Evolutionary conservation across 345 rosid species (phyloP), one percentile per base, ranked within the genome.

Genomic region (Sisymbrium altissimum): DNA sequence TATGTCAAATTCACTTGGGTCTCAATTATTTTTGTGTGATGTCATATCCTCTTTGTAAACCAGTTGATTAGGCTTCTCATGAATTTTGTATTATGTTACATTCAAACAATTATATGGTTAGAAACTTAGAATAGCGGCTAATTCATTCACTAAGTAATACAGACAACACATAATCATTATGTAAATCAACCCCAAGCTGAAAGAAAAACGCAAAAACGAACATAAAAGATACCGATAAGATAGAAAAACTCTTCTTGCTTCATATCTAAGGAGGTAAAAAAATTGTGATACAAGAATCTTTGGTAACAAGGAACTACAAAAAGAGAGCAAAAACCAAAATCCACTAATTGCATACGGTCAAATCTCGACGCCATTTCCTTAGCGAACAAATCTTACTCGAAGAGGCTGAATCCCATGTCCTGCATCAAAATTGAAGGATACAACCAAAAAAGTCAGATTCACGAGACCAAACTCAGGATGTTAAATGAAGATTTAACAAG

Each of bases 321-420:
- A 53, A 6, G 29, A 14, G 8, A 46, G 45, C 38, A 45, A 33
- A 57, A 57, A 70, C 7, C 18, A 9, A 27, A 27, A 73, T 48
- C 81, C 79, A 67, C 78, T 75, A 30, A 30, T 7, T 30, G 33
- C 6, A 30, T 30, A 30, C 1, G 25, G 80, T 33, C 36, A 68
- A 71, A 14, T 43, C 57, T 39, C 56, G 6, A 23, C 71, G 61
- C 35, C 35, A 32, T 32, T 32, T 6, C 7, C 35, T 6, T 6
- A 8, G 35, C 8, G 8, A 32, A 71, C 61, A 62, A 45, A 52
- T 23, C 81, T 78, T 83, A 87, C 76, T 87, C 93, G 15, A 91
- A 87, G 56, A 91, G 87, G 52, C 97, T 84, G 93, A 91, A 86
- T 45, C 95, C 95, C 97, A 89, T 89, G 50, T 74, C 93, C 93